Evolutionary conservation across 345 rosid species (phyloP), one percentile per base, ranked within the genome.

Genomic region (Capsella bursapastoris): DNA sequence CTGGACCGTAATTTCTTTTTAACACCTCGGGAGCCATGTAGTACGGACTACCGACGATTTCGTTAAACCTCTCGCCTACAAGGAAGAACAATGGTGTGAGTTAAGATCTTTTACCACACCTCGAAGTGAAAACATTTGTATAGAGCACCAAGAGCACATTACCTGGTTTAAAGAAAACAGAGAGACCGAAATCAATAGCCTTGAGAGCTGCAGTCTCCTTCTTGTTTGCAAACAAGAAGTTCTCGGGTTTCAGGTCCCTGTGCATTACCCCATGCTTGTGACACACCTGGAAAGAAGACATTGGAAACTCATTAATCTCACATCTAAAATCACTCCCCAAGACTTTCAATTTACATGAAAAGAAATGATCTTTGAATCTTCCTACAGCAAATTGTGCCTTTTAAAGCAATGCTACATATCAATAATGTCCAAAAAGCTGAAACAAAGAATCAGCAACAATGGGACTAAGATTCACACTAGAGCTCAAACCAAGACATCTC

Each of bases 1-100:
- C 96, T 47, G 90, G 96, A 25, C 98, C 98, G 68, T 94, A 94
- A 65, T 84, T 82, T 44, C 96, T 83, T 64, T 84, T 91, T 37
- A 94, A 85, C 56, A 93, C 97, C 86, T 93, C 97, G 0, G 97
- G 98, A 80, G 99, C 99, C 99, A 96, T 92, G 86, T 92, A 96
- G 77, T 92, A 90, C 0, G 99, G 99, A 82, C 98, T 96, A 52
- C 98, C 98, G 60, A 96, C 96, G 48, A 96, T 96, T 85, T 96
- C 98, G 31, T 76, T 81, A 73, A 96, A 96, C 60, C 57, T 87
- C 81, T 96, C 95, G 34, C 91, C 98, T 96, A 85, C 49, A 81
- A 35, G 51, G 72, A 22, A 66, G 1, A 63, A 57, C 52, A 55
- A 76, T 11, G 69, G n/a, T 28, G 57, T 44, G 15, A 6, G 52